These are phyloP conservation scores for Sphagnum tenellum DNA, from an alignment of 225 moss, liverwort and hornwort species.

Conservation along the genomic window DNA sequence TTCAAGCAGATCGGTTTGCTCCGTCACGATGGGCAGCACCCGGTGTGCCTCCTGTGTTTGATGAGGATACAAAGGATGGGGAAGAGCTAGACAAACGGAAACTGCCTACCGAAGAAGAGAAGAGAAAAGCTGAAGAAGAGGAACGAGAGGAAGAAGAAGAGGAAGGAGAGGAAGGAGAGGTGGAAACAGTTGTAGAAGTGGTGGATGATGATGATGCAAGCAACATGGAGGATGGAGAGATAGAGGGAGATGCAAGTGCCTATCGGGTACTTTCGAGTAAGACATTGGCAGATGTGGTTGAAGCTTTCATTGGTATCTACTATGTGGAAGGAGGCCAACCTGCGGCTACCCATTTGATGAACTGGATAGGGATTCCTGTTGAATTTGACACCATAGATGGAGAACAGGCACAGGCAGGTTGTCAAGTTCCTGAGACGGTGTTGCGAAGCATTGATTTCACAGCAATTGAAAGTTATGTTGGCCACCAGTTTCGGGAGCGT, in stretches of 20 bases:
- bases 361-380: conserved; percentile 98
- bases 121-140: conserved; percentile 23
- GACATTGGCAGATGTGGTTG: conserved; percentile 96
- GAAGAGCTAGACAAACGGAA: conserved; percentile 45
- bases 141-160: conserved; percentile 37
- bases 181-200: conserved; percentile 44
- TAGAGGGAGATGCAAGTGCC: conserved; percentile 96
- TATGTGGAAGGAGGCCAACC: conserved; percentile 94
- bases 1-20: conserved; percentile 99
- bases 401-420: conserved; percentile 72
- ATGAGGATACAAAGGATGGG: conserved; percentile 88
- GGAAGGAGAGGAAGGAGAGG: conserved; percentile 37
- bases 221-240: conserved; percentile 98
- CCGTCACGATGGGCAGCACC: conserved; percentile 98
- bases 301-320: conserved; percentile 95
- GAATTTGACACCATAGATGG: conserved; percentile 83
- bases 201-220: conserved; percentile 57
- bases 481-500: conserved; percentile 71
- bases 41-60: conserved; percentile 97
- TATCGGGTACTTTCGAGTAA: conserved; percentile 99
- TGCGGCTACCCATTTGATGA: conserved; percentile 96
- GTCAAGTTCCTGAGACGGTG: conserved; percentile 81
- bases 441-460: conserved; percentile 78
- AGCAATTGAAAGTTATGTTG: conserved; percentile 66
- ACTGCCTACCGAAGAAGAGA: too few relatives aligned